Evolutionary conservation across 169 alveolate genomes (phyloP).

Genomic region (Cryptosporidium baileyi): DNA sequence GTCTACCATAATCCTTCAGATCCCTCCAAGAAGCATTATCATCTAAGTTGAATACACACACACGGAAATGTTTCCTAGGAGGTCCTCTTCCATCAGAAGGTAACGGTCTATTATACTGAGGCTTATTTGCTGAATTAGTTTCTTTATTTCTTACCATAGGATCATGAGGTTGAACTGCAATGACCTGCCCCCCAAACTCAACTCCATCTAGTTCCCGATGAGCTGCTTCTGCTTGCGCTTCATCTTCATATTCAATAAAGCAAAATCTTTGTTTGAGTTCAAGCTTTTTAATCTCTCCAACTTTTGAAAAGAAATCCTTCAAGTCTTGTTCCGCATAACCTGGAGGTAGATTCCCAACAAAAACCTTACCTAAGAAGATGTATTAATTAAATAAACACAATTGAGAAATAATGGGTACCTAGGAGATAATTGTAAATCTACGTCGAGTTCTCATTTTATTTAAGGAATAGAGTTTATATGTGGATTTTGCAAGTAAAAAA

Average conservation of each 20-base stretch:
- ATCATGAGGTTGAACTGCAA: slow-evolving; percentile 73
- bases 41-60: slow-evolving; percentile 80
- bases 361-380: slow-evolving; percentile 75
- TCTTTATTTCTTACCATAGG: slow-evolving; percentile 69
- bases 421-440: background rate
- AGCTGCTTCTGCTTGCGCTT: slow-evolving; percentile 81
- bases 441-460: too few relatives aligned
- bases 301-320: slow-evolving; percentile 77
- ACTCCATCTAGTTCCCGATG: slow-evolving; percentile 71
- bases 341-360: slow-evolving; percentile 83
- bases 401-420: background rate
- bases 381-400: background rate
- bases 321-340: slow-evolving; percentile 83
- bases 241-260: slow-evolving; percentile 81
- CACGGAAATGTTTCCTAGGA: slow-evolving; percentile 72
- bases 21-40: slow-evolving; percentile 87
- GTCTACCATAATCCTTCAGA: slow-evolving; percentile 84
- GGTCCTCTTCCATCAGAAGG: slow-evolving; percentile 70
- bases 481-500: background rate
- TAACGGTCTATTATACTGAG: slow-evolving; percentile 62
- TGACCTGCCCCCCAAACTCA: slow-evolving; percentile 66
- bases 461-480: too few relatives aligned
- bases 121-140: slow-evolving; percentile 31
- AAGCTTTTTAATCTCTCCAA: slow-evolving; percentile 79
- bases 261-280: slow-evolving; percentile 83